Evolutionary conservation across 768 basidiomycete genomes (phyloP).

Genomic region (Butyriboletus loyo): DNA sequence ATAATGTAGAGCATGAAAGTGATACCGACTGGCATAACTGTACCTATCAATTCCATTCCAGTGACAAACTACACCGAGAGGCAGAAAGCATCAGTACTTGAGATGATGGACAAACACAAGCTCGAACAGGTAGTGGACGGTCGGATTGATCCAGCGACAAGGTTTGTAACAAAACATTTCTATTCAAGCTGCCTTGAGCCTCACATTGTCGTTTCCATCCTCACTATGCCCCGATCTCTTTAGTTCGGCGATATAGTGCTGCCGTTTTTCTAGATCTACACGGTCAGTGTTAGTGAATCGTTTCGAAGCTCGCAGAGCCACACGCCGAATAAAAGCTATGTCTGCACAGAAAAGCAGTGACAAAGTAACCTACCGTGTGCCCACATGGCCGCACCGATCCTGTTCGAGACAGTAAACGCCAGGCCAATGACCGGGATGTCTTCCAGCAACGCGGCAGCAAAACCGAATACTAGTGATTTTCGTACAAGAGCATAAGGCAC

Average conservation of each 20-base stretch:
- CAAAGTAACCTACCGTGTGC: slow-evolving; percentile 56
- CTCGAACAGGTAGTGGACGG: no score
- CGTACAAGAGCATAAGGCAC: background rate
- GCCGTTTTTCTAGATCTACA: slow-evolving; percentile 61
- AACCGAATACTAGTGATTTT: slow-evolving; percentile 67
- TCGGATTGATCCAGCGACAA: no score
- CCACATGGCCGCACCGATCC: slow-evolving; percentile 95
- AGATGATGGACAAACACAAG: no score
- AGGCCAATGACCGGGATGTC: slow-evolving; percentile 78
- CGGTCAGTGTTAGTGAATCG: background rate
- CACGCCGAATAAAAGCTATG: background rate
- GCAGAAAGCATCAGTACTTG: no score
- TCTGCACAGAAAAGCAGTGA: background rate
- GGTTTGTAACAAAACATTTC: background rate
- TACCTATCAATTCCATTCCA: no score
- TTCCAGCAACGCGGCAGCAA: slow-evolving; percentile 78
- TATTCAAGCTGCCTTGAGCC: slow-evolving; percentile 1
- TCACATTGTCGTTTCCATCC: background rate
- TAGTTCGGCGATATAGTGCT: slow-evolving; percentile 42
- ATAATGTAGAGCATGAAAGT: no score
- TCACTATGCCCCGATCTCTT: background rate
- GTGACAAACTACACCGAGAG: no score
- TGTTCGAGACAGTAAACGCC: slow-evolving; percentile 79
- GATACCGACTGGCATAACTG: no score
- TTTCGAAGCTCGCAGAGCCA: no score